Evolutionary conservation across 106 monocot genomes (phyloP).

Genomic region (Platanthera zijinensis): DNA sequence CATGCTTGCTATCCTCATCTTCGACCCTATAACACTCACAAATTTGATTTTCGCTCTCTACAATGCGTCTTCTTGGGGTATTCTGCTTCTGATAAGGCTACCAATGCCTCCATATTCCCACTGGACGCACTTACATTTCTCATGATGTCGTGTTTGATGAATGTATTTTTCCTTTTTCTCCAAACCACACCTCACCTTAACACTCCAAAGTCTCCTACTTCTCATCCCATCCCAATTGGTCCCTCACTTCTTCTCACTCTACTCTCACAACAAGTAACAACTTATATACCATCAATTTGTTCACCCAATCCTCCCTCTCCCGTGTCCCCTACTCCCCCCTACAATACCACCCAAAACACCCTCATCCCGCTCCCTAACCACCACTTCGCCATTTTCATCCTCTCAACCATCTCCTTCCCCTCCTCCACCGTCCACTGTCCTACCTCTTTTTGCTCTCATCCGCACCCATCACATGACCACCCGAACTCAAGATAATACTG

Average conservation of each 20-base stretch:
- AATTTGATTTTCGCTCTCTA: not conserved
- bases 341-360: not conserved
- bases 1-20: not conserved
- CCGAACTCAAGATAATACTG: too few relatives aligned
- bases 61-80: not conserved
- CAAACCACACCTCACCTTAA: not conserved
- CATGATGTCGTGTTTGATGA: not conserved
- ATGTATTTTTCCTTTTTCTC: not conserved
- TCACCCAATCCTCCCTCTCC: not conserved
- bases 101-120: not conserved
- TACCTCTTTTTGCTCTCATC: too few relatives aligned
- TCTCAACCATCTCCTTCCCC: too few relatives aligned
- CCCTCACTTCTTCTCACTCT: too few relatives aligned
- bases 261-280: too few relatives aligned
- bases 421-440: too few relatives aligned
- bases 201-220: not conserved
- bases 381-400: too few relatives aligned
- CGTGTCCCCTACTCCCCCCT: not conserved
- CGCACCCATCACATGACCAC: too few relatives aligned
- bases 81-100: not conserved
- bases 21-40: not conserved
- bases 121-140: not conserved
- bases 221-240: not conserved
- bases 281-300: not conserved
- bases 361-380: too few relatives aligned